These are phyloP conservation scores for Penicillium fuscoglaucum DNA, from an alignment of 2,329 filamentous ascomycete species.

Conservation along the genomic window DNA sequence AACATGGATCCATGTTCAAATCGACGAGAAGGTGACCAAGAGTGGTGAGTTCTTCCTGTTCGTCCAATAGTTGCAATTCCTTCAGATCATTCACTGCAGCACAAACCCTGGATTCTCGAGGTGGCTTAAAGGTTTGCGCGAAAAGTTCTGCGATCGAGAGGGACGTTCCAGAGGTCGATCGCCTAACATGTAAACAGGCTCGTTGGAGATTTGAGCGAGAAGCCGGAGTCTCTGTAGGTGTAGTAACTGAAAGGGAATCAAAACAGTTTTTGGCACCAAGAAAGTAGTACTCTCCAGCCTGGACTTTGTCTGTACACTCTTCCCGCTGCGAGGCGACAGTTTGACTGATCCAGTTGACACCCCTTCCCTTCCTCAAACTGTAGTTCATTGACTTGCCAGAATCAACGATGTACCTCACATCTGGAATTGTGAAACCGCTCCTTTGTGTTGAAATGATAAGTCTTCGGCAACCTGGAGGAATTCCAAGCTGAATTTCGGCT, in stretches of 20 bases:
- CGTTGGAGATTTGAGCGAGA: conserved; percentile 47
- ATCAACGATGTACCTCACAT: conserved; percentile 54
- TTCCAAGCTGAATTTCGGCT: conserved; percentile 6
- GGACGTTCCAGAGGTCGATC: conserved; percentile 39
- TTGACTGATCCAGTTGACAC: conserved; percentile 49
- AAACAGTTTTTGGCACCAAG: conserved; percentile 45
- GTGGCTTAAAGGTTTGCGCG: conserved; percentile 49
- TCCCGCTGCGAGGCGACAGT: conserved; percentile 52
- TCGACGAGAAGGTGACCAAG: conserved; percentile 49
- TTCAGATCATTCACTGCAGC: conserved; percentile 35
- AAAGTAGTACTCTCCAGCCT: conserved; percentile 52
- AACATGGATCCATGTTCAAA: conserved; percentile 46
- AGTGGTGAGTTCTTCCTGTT: conserved; percentile 46
- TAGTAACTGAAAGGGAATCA: conserved; percentile 35
- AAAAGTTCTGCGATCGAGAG: conserved; percentile 42
- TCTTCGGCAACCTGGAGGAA: conserved; percentile 46
- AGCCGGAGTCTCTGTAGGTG: conserved; percentile 39
- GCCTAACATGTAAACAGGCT: conserved; percentile 47
- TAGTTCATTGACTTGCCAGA: conserved; percentile 44
- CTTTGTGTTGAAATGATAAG: conserved; percentile 55
- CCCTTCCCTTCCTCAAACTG: conserved; percentile 34
- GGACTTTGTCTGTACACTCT: conserved; percentile 53
- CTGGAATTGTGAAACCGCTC: conserved; percentile 54
- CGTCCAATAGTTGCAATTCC: conserved; percentile 46
- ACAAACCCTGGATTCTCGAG: conserved; percentile 38